These are phyloP conservation scores for Fagus crenata DNA, from an alignment of 306 rosid genomes.

Conservation along the genomic window DNA sequence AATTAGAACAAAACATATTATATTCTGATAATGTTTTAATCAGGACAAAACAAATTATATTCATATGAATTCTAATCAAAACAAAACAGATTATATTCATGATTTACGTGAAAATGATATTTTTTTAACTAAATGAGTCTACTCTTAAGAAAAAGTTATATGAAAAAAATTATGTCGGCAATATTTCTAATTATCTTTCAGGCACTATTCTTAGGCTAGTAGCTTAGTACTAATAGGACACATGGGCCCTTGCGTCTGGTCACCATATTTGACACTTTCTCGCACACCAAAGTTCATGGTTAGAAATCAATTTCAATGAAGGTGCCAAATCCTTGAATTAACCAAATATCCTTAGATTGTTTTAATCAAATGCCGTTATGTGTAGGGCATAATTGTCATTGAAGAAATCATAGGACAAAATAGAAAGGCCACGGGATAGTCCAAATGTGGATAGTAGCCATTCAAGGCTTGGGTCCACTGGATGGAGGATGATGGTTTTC, in stretches of 20 bases:
- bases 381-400: neutral
- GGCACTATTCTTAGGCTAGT: no score
- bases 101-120: no score
- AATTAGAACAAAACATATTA: no score
- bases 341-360: neutral
- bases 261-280: neutral
- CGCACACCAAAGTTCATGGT: slow-evolving; percentile 16
- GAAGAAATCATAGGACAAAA: neutral
- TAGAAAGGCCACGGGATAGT: neutral
- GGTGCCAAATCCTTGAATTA: neutral
- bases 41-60: no score
- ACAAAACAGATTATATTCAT: no score
- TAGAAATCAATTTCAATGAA: neutral
- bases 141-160: no score
- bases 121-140: no score
- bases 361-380: neutral
- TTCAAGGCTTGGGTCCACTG: neutral
- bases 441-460: neutral
- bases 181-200: no score
- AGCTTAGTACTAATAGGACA: no score
- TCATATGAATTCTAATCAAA: no score
- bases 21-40: no score
- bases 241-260: neutral
- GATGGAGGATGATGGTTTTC: neutral
- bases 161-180: no score